Evolutionary conservation across 441 rosid species (phyloP).

Genomic region (Iberis amara): DNA sequence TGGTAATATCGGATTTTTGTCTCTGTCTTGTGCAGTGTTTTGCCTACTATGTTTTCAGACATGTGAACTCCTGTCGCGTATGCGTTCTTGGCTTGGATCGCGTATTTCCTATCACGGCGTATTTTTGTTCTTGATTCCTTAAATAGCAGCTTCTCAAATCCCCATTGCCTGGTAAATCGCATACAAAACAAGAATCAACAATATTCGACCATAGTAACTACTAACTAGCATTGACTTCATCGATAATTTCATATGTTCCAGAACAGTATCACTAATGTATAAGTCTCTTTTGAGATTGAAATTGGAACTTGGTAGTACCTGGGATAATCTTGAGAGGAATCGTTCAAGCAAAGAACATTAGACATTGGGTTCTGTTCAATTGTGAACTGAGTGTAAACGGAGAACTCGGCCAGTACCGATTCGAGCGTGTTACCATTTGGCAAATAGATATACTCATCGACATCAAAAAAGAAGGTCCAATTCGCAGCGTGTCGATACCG

Average conservation of each 20-base stretch:
- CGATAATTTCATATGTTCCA: background rate
- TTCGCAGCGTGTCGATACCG: slow-evolving; percentile 52
- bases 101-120: slow-evolving; percentile 72
- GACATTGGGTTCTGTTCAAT: slow-evolving; percentile 87
- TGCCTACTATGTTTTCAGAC: slow-evolving; percentile 73
- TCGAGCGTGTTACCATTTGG: slow-evolving; percentile 44
- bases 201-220: too few relatives aligned
- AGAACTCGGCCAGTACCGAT: slow-evolving; percentile 51
- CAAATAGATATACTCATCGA: slow-evolving; percentile 71
- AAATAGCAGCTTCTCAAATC: slow-evolving; percentile 71
- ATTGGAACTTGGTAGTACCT: slow-evolving; percentile 32
- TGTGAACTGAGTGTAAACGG: slow-evolving; percentile 62
- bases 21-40: slow-evolving; percentile 69
- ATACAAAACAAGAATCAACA: slow-evolving; percentile 1
- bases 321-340: slow-evolving; percentile 45
- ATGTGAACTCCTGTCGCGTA: slow-evolving; percentile 79
- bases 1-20: slow-evolving; percentile 64
- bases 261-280: too few relatives aligned
- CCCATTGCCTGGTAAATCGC: slow-evolving; percentile 61
- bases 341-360: slow-evolving; percentile 58
- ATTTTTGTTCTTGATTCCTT: slow-evolving; percentile 57
- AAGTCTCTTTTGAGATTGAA: too few relatives aligned
- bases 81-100: slow-evolving; percentile 76
- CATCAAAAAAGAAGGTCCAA: slow-evolving; percentile 81
- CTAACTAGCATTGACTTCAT: too few relatives aligned